Conservation (phyloP, 2,329 filamentous ascomycete genomes). For the Nemania sp. region DNA sequence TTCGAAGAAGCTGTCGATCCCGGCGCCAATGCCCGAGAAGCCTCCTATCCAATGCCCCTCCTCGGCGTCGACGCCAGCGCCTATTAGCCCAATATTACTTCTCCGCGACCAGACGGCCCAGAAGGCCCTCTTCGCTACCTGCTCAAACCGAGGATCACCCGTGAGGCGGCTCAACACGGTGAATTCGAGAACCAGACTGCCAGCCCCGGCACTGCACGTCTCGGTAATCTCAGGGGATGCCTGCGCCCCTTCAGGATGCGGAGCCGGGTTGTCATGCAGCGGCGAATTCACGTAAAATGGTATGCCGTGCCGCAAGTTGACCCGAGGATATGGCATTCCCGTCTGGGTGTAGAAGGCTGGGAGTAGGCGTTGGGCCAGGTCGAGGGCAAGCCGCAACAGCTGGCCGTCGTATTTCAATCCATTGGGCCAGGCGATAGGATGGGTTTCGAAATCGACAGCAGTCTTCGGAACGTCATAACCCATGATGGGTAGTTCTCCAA, state of each 20-base stretch:
- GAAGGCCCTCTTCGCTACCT: constrained; percentile 87
- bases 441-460: constrained; percentile 51
- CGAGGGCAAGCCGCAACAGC: constrained; percentile 82
- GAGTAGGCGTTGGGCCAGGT: constrained; percentile 80
- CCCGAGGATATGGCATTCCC: constrained; percentile 90
- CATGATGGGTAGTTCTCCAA: constrained; percentile 84
- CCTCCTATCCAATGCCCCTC: constrained; percentile 85
- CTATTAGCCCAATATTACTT: constrained; percentile 84
- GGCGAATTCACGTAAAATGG: constrained; percentile 91
- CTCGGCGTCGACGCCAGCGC: constrained; percentile 90
- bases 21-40: constrained; percentile 92
- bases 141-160: constrained; percentile 85
- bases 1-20: constrained; percentile 98
- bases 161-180: constrained; percentile 87
- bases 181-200: constrained; percentile 91
- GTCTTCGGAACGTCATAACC: constrained; percentile 66
- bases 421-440: constrained; percentile 72
- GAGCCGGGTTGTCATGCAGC: constrained; percentile 62
- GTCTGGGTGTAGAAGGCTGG: constrained; percentile 92
- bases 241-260: constrained; percentile 46
- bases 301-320: constrained; percentile 88
- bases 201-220: constrained; percentile 96
- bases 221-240: constrained; percentile 78
- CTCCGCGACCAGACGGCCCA: constrained; percentile 95
- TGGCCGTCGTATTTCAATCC: constrained; percentile 88